Percentiles rank a stretch among this genome's conserved stretches.
These are phyloP conservation scores for Zelonia costaricensis DNA, from an alignment of 208 protist genomes.

Conservation along the genomic window DNA sequence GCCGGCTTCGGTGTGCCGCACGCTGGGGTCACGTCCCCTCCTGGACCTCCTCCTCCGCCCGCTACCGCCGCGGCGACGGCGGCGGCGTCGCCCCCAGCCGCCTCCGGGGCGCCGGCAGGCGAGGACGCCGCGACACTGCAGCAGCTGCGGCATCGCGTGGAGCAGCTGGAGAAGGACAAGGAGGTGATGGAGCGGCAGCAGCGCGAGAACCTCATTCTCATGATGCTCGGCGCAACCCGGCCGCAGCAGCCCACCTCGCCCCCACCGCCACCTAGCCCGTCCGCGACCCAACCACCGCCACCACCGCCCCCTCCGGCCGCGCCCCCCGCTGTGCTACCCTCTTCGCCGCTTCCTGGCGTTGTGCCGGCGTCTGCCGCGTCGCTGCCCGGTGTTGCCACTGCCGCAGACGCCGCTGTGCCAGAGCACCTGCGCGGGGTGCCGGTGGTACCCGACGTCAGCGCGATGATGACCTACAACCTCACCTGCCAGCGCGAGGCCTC, in stretches of 20 bases:
- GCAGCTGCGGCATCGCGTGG: constrained; percentile 48
- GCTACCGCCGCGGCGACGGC: neutral
- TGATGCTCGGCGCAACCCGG: constrained; percentile 42
- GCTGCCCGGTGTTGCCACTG: too few relatives aligned
- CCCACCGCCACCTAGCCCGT: neutral
- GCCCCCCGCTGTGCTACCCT: neutral
- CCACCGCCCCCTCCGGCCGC: neutral
- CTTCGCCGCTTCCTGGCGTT: constrained; percentile 13
- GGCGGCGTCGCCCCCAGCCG: neutral
- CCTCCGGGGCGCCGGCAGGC: neutral
- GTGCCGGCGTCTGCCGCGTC: constrained; percentile 7
- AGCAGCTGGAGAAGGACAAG: constrained; percentile 59
- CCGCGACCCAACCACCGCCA: neutral
- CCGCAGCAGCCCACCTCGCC: constrained; percentile 10
- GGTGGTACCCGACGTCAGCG: constrained; percentile 75
- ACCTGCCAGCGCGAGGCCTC: constrained; percentile 59
- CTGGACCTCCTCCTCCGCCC: neutral
- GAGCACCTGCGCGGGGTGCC: constrained; percentile 48
- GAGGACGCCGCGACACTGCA: constrained; percentile 18
- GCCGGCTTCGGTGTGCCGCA: too few relatives aligned
- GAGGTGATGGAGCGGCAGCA: constrained; percentile 64
- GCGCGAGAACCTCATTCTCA: constrained; percentile 58
- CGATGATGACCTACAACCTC: constrained; percentile 73
- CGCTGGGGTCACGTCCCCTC: too few relatives aligned
- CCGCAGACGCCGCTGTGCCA: neutral